Evolutionary conservation across 164 flowering plant species (phyloP).

Genomic region (Stephania yunnanensis): DNA sequence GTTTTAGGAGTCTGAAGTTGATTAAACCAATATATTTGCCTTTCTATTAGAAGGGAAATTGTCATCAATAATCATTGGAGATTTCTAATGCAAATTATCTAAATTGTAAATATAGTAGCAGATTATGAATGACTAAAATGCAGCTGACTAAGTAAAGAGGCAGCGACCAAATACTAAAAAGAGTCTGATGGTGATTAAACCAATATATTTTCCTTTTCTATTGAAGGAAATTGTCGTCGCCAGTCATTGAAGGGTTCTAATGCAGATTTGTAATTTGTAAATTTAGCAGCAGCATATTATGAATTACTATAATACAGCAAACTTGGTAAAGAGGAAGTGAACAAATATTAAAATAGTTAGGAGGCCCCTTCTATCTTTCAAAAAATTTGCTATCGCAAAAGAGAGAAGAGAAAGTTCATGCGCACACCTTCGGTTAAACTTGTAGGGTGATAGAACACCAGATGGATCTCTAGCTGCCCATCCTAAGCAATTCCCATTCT

Average conservation of each 20-base stretch:
- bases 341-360: neutral
- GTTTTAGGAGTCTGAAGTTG: neutral
- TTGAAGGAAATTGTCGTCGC: neutral
- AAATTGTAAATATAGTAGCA: no score
- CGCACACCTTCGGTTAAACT: conserved; percentile 56
- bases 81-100: no score
- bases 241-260: no score
- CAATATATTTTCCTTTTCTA: neutral
- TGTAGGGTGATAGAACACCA: conserved; percentile 62
- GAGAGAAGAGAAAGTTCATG: neutral
- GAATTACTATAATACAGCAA: neutral
- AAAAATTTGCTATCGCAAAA: neutral
- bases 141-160: no score
- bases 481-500: conserved; percentile 41
- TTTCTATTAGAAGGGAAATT: neutral
- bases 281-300: neutral
- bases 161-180: no score
- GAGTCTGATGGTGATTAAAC: neutral
- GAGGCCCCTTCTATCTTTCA: neutral
- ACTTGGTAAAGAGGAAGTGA: neutral
- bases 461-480: conserved; percentile 84
- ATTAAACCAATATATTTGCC: neutral
- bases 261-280: no score
- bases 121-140: no score
- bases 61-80: neutral